Conservation (phyloP, 768 basidiomycete species). For the Leccinum sublutescens region DNA sequence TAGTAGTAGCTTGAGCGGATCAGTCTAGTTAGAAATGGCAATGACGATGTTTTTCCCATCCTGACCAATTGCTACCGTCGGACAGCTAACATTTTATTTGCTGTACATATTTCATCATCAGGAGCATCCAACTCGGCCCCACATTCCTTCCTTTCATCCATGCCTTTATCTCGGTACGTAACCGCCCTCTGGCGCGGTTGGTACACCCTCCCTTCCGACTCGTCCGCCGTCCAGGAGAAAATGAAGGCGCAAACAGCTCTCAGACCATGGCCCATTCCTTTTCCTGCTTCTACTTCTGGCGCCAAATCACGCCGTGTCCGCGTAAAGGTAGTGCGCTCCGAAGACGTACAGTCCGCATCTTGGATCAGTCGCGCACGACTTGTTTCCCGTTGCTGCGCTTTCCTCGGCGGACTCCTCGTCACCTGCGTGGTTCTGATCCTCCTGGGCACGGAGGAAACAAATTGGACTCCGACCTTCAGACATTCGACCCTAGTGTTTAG, state of each 20-base stretch:
- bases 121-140: background rate
- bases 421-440: conserved; percentile 43
- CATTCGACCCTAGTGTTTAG: conserved; percentile 70
- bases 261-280: conserved; percentile 50
- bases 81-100: background rate
- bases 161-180: conserved; percentile 7
- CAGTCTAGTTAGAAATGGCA: background rate
- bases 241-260: conserved; percentile 29
- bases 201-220: conserved; percentile 12
- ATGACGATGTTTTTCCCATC: background rate
- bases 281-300: conserved; percentile 54
- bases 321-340: conserved; percentile 53
- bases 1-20: conserved; percentile 3
- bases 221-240: conserved; percentile 41
- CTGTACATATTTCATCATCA: background rate
- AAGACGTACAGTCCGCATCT: conserved; percentile 37
- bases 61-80: background rate
- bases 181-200: conserved; percentile 10
- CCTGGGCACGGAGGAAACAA: conserved; percentile 43
- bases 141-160: background rate
- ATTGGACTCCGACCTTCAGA: conserved; percentile 35
- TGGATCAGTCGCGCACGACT: conserved; percentile 55
- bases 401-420: conserved; percentile 50
- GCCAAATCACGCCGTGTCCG: conserved; percentile 56
- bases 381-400: conserved; percentile 50